Evolutionary conservation across 2,329 filamentous ascomycete species (phyloP).

Genomic region (Claviceps africana): DNA sequence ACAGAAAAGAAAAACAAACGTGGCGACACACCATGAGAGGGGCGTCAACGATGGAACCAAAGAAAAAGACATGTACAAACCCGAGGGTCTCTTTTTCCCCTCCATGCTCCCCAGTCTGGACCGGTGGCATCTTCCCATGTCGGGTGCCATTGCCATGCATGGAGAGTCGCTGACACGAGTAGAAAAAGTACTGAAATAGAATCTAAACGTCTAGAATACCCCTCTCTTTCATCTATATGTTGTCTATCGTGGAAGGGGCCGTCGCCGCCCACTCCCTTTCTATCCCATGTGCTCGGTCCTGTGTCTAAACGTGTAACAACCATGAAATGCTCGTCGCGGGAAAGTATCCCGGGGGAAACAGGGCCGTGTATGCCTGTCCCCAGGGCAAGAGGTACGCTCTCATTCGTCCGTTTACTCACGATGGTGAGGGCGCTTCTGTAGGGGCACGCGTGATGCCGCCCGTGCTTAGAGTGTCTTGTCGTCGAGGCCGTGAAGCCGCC

Average conservation of each 20-base stretch:
- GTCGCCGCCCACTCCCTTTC: neutral
- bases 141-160: too few species aligned
- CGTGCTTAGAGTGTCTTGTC: conserved; percentile 8
- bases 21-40: neutral
- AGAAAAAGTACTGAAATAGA: too few species aligned
- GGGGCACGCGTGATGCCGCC: neutral
- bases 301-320: too few species aligned
- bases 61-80: too few species aligned
- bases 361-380: neutral
- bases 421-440: neutral
- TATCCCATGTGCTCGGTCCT: neutral
- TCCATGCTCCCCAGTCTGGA: too few species aligned
- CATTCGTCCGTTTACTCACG: too few species aligned
- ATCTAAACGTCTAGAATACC: neutral
- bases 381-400: too few species aligned
- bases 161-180: too few species aligned
- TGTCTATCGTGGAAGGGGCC: neutral
- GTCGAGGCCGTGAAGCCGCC: conserved; percentile 31
- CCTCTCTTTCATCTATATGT: too few species aligned
- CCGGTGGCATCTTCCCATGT: too few species aligned
- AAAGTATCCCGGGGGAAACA: neutral
- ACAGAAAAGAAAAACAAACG: neutral
- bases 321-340: too few species aligned
- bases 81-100: too few species aligned
- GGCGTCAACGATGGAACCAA: neutral